These are phyloP conservation scores for Aeschynomene evenia DNA, from an alignment of 306 rosid genomes.

Conservation along the genomic window DNA sequence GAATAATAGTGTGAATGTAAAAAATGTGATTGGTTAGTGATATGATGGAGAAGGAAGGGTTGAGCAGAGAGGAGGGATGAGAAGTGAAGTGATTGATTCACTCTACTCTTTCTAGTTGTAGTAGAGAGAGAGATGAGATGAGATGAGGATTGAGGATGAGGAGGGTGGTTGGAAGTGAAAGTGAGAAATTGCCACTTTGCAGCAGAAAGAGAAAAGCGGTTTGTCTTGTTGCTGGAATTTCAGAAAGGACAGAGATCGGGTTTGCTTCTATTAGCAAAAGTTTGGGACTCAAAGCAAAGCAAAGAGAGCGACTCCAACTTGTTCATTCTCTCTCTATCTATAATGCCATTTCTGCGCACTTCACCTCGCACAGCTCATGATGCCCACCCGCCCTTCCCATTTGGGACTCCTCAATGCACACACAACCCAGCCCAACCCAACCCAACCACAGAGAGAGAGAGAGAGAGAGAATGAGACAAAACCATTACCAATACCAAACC, in stretches of 20 bases:
- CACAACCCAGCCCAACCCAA: not conserved
- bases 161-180: slow-evolving; percentile 31
- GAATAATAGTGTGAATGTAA: too few relatives aligned
- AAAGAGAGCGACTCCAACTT: slow-evolving; percentile 58
- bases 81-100: too few relatives aligned
- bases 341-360: slow-evolving; percentile 36
- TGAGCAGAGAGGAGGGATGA: too few relatives aligned
- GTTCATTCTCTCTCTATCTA: slow-evolving; percentile 44
- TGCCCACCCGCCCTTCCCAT: slow-evolving; percentile 17
- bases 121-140: slow-evolving; percentile 11
- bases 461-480: not conserved
- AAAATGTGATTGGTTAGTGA: too few relatives aligned
- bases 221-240: slow-evolving; percentile 44
- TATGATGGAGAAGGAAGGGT: too few relatives aligned
- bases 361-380: slow-evolving; percentile 45
- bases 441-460: not conserved
- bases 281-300: slow-evolving; percentile 18
- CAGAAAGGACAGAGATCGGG: slow-evolving; percentile 42
- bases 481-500: not conserved
- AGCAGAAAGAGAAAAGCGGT: slow-evolving; percentile 28
- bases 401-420: slow-evolving; percentile 21
- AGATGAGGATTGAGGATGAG: not conserved
- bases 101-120: too few relatives aligned
- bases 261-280: slow-evolving; percentile 50
- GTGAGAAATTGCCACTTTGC: slow-evolving; percentile 31